phyloP scores from a whole-genome alignment of 1,284 basidiomycete genomes.

The Ustilago trichophora region DNA sequence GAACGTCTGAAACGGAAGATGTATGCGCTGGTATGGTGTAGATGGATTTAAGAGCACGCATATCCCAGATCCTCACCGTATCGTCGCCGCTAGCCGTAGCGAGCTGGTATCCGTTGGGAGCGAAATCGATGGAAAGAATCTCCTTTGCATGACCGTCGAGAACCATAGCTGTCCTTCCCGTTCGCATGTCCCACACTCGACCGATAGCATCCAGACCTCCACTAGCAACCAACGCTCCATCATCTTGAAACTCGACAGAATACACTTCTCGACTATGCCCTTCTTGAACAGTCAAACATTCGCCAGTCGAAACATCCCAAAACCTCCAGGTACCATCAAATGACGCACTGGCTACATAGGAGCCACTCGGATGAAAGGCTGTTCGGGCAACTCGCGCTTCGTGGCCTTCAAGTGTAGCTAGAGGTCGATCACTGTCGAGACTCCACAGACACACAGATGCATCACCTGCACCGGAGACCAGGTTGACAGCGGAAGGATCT shows the following conservation, averaged over 20 bases:
- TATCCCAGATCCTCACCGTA: conserved; percentile 97
- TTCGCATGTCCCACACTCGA: conserved; percentile 94
- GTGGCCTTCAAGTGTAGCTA: conserved; percentile 86
- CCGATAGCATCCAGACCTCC: conserved; percentile 97
- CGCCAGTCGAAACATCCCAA: conserved; percentile 86
- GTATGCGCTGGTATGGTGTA: conserved; percentile 97
- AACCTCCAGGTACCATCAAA: conserved; percentile 99
- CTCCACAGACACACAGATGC: conserved; percentile 88
- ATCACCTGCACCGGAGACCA: conserved; percentile 91
- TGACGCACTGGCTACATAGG: conserved; percentile 90
- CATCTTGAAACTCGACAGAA: conserved; percentile 90
- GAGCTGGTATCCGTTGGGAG: conserved; percentile 95
- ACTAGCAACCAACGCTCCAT: conserved; percentile 91
- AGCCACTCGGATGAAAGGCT: conserved; percentile 93
- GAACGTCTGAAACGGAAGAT: conserved; percentile 91
- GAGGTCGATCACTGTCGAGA: conserved; percentile 75
- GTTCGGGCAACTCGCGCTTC: conserved; percentile 89
- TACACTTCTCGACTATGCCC: conserved; percentile 98
- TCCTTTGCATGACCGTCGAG: conserved; percentile 95
- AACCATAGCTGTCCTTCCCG: conserved; percentile 96
- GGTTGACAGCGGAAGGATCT: conserved; percentile 76
- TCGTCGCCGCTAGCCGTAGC: conserved; percentile 97
- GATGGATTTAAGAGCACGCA: conserved; percentile 87
- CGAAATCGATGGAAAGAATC: conserved; percentile 89
- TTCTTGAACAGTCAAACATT: conserved; percentile 89